Percentiles rank a stretch among this genome's conserved stretches.
Conservation (phyloP, 2,329 filamentous ascomycete species). For the Clonostachys solani region DNA sequence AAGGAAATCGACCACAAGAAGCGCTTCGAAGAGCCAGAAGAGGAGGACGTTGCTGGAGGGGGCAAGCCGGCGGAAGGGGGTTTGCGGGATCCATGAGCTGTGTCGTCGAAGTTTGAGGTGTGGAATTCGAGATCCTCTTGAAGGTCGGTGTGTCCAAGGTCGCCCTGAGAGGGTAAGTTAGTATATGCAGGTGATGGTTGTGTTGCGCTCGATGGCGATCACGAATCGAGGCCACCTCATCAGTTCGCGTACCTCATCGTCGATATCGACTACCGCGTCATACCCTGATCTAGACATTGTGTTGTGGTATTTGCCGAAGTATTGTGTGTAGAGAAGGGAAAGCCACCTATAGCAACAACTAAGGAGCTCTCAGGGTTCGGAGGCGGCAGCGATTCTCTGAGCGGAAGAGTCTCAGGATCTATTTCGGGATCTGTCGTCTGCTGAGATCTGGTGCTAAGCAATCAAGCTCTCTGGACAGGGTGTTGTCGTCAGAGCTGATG, state of each 20-base stretch:
- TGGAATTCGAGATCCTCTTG: slow-evolving; percentile 99
- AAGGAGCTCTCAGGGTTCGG: too few species aligned
- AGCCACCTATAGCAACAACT: too few species aligned
- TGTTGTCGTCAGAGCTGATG: too few species aligned
- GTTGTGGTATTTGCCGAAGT: background rate
- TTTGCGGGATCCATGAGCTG: slow-evolving; percentile 41
- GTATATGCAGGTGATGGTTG: background rate
- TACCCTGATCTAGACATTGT: slow-evolving; percentile 83
- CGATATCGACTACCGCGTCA: slow-evolving; percentile 96
- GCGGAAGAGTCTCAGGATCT: too few species aligned
- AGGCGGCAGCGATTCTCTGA: too few species aligned
- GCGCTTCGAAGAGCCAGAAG: slow-evolving; percentile 60
- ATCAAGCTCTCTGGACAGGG: too few species aligned
- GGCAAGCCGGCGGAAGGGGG: slow-evolving; percentile 48
- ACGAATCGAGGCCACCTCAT: background rate
- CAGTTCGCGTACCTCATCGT: slow-evolving; percentile 69
- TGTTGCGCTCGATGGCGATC: background rate
- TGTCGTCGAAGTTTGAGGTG: slow-evolving; percentile 76
- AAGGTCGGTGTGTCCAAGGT: slow-evolving; percentile 95
- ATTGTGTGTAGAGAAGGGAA: too few species aligned
- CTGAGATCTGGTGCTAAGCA: too few species aligned
- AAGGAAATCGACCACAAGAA: slow-evolving; percentile 90
- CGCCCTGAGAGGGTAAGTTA: slow-evolving; percentile 57
- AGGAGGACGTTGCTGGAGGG: slow-evolving; percentile 46
- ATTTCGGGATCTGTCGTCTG: too few species aligned